Percentiles rank a stretch among this genome's conserved stretches.
Conservation (phyloP, 495 filamentous ascomycete species). For the Immersiella caudata region DNA sequence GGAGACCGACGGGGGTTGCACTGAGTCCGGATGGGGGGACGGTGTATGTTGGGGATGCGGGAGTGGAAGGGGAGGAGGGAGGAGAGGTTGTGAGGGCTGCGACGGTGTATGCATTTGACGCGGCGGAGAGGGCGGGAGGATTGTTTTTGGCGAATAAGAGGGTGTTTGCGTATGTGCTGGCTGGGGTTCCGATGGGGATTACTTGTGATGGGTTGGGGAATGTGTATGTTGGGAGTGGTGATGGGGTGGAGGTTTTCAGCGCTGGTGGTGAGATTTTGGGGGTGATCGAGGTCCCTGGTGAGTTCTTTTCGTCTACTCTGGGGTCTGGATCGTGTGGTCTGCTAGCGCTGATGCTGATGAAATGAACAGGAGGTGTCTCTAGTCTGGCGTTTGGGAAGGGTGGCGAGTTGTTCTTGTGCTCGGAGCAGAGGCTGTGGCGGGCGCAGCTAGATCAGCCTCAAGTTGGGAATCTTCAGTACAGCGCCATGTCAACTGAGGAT, state of each 20-base stretch:
- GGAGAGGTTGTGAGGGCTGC: conserved; percentile 23
- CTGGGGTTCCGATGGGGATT: conserved; percentile 49
- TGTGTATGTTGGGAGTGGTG: conserved; percentile 52
- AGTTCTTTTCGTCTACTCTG: conserved; percentile 15
- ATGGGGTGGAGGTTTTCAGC: conserved; percentile 54
- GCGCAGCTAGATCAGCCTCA: conserved; percentile 17
- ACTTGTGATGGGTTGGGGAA: conserved; percentile 48
- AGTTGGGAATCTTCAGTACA: not conserved
- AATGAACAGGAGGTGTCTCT: conserved; percentile 34
- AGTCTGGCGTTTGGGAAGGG: conserved; percentile 33
- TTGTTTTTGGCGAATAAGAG: conserved; percentile 53
- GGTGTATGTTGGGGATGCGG: conserved; percentile 49
- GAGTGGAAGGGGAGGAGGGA: conserved; percentile 27
- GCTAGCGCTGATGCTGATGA: not conserved
- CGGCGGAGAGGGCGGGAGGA: conserved; percentile 22
- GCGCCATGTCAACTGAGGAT: not conserved
- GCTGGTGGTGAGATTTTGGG: conserved; percentile 48
- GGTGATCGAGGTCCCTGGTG: conserved; percentile 39
- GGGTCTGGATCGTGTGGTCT: no score
- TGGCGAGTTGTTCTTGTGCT: conserved; percentile 37
- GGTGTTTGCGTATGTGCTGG: conserved; percentile 53
- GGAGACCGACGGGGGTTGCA: conserved; percentile 46
- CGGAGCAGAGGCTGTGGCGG: conserved; percentile 37
- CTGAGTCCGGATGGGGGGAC: conserved; percentile 43
- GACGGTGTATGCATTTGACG: conserved; percentile 43